These are phyloP conservation scores for Rachicladosporium sp. DNA, from an alignment of 2,329 filamentous ascomycete genomes.

Conservation along the genomic window DNA sequence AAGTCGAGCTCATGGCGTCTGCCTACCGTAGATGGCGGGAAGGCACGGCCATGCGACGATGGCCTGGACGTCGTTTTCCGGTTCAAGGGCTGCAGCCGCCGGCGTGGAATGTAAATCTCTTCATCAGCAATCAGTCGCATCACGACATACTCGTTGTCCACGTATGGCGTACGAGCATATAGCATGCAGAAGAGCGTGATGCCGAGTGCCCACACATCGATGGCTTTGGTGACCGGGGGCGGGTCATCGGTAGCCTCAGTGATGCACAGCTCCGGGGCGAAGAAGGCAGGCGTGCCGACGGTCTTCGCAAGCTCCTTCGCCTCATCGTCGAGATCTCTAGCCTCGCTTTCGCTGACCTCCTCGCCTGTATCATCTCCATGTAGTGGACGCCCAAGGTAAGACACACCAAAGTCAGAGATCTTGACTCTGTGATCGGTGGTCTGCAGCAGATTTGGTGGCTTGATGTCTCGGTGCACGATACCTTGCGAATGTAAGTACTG, in stretches of 20 bases:
- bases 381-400: constrained; percentile 83
- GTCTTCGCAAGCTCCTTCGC: constrained; percentile 96
- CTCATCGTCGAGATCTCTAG: constrained; percentile 68
- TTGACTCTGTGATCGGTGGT: constrained; percentile 78
- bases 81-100: constrained; percentile 63
- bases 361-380: constrained; percentile 55
- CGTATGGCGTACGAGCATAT: constrained; percentile 87
- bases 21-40: constrained; percentile 39
- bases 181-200: constrained; percentile 94
- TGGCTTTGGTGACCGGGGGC: constrained; percentile 76
- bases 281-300: constrained; percentile 93
- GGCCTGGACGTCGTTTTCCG: constrained; percentile 32
- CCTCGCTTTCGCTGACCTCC: constrained; percentile 60
- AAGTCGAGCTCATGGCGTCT: constrained; percentile 69
- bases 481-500: constrained; percentile 62
- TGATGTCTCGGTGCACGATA: constrained; percentile 41
- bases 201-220: constrained; percentile 94
- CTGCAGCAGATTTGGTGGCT: constrained; percentile 72
- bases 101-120: constrained; percentile 77
- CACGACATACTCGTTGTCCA: constrained; percentile 82
- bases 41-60: constrained; percentile 34
- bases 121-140: constrained; percentile 85
- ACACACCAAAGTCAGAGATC: constrained; percentile 97
- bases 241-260: constrained; percentile 57
- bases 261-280: constrained; percentile 90